These are phyloP conservation scores for Thraustotheca clavata DNA, from an alignment of 352 stramenopile genomes.

Conservation along the genomic window DNA sequence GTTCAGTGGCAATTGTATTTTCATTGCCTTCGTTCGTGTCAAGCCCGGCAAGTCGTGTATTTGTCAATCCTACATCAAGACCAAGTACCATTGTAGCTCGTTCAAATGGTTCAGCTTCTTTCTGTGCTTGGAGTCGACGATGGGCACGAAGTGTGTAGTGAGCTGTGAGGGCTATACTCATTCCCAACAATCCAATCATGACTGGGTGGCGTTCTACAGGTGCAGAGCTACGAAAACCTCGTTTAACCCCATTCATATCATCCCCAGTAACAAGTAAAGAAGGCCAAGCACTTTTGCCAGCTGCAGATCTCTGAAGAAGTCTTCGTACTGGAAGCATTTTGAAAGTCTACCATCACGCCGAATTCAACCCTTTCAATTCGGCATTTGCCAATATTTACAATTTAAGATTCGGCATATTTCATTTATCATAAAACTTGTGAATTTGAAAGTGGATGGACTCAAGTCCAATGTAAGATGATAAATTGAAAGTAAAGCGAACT, in stretches of 20 bases:
- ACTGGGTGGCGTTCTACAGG: slow-evolving; percentile 6
- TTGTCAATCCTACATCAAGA: slow-evolving; percentile 7
- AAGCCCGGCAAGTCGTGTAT: neutral
- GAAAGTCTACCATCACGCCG: too few species aligned
- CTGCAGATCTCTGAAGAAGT: neutral
- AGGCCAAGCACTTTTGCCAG: neutral
- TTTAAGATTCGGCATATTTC: too few species aligned
- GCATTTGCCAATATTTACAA: too few species aligned
- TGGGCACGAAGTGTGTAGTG: slow-evolving; percentile 16
- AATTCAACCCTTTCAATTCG: too few species aligned
- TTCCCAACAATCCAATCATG: slow-evolving; percentile 9
- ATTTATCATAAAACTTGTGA: too few species aligned
- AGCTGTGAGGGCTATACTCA: slow-evolving; percentile 10
- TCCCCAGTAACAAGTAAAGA: neutral
- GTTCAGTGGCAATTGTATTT: neutral
- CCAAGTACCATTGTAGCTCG: neutral
- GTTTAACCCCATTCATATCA: neutral
- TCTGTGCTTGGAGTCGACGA: slow-evolving; percentile 1
- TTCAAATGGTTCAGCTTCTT: neutral
- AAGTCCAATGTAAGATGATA: too few species aligned
- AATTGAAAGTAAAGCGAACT: too few species aligned
- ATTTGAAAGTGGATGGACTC: too few species aligned
- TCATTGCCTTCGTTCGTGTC: neutral
- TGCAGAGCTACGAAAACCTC: slow-evolving; percentile 13
- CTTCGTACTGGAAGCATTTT: neutral